These are phyloP conservation scores for Puccinia polysora DNA, from an alignment of 1,284 basidiomycete species.

Conservation along the genomic window DNA sequence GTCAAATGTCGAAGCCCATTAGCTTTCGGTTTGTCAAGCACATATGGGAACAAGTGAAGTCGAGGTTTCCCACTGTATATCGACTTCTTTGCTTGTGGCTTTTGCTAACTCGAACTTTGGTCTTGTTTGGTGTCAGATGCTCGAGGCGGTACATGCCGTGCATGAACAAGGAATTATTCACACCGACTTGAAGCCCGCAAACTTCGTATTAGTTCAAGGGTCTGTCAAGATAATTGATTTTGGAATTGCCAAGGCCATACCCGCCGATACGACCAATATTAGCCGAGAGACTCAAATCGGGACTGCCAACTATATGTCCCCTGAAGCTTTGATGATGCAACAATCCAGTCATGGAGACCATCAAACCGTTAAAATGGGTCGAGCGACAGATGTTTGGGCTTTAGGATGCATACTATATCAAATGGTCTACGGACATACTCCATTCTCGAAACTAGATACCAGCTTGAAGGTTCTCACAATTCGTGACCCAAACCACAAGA, in stretches of 20 bases:
- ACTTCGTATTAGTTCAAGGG: slow-evolving; percentile 88
- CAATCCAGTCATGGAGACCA: slow-evolving; percentile 20
- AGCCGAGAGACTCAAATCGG: slow-evolving; percentile 80
- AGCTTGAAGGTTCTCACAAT: slow-evolving; percentile 82
- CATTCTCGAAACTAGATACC: slow-evolving; percentile 82
- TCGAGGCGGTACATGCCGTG: slow-evolving; percentile 89
- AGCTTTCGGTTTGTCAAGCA: slow-evolving; percentile 88
- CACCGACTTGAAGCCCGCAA: slow-evolving; percentile 91
- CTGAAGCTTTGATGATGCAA: slow-evolving; percentile 61
- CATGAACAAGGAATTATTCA: slow-evolving; percentile 95
- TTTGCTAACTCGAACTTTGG: background rate
- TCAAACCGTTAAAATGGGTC: slow-evolving; percentile 48
- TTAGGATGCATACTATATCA: slow-evolving; percentile 94
- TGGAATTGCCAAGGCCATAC: slow-evolving; percentile 92
- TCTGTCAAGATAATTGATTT: slow-evolving; percentile 93
- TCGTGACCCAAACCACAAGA: slow-evolving; percentile 66
- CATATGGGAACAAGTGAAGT: slow-evolving; percentile 83
- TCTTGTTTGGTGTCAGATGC: slow-evolving; percentile 62
- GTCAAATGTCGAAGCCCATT: slow-evolving; percentile 72
- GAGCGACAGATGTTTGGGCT: slow-evolving; percentile 93
- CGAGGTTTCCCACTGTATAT: background rate
- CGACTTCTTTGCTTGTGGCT: background rate
- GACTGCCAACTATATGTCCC: slow-evolving; percentile 93
- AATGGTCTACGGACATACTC: slow-evolving; percentile 87
- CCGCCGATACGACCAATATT: slow-evolving; percentile 94